A percentile compares a stretch with the other conserved stretches of the same genome.
These are phyloP conservation scores for Aphanomyces stellatus DNA, from an alignment of 352 stramenopile species.

Conservation along the genomic window DNA sequence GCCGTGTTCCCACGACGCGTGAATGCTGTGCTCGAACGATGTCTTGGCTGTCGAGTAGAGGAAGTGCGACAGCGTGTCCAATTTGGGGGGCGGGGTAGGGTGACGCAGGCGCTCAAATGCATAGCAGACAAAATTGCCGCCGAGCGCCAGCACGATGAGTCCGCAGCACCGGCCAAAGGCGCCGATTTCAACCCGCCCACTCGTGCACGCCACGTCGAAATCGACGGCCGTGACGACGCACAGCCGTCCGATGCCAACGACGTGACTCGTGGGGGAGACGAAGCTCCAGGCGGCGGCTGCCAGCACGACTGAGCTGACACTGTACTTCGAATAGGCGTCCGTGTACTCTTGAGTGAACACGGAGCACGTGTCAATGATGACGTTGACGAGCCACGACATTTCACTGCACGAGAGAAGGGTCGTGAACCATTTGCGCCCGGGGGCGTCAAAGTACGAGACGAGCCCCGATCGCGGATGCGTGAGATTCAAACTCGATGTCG, in stretches of 20 bases:
- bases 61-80: not conserved
- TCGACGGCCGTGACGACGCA: not conserved
- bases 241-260: not conserved
- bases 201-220: not conserved
- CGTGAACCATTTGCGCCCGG: not conserved
- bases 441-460: not conserved
- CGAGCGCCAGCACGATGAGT: not conserved
- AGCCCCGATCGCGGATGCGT: not conserved
- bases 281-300: not conserved
- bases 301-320: not conserved
- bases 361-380: not conserved
- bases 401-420: not conserved
- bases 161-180: not conserved
- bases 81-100: not conserved
- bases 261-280: not conserved
- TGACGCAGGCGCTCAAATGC: not conserved
- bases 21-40: not conserved
- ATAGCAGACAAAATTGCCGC: not conserved
- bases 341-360: constrained; percentile 9
- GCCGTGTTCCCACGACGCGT: not conserved
- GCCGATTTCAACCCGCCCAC: not conserved
- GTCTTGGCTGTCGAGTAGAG: not conserved
- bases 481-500: not conserved
- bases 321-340: not conserved
- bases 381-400: not conserved